phyloP scores from a whole-genome alignment of 2,329 filamentous ascomycete genomes.

The Fusarium liriodendri region DNA sequence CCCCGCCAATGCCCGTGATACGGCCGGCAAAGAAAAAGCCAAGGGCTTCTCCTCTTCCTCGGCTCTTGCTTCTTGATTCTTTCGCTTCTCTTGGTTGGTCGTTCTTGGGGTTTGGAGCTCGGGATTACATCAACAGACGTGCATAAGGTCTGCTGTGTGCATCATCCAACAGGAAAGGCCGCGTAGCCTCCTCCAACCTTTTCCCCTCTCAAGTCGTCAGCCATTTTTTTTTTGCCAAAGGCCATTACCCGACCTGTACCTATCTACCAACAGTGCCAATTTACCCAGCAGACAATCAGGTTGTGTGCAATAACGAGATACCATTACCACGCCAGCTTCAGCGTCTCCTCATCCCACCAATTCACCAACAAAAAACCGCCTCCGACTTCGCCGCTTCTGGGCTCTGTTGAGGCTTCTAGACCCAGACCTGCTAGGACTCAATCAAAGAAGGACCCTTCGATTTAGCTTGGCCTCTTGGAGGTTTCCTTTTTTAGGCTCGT shows the following conservation, averaged over 20 bases:
- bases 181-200: slow-evolving; percentile 16
- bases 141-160: slow-evolving; percentile 8
- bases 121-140: slow-evolving; percentile 9
- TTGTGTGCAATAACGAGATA: neutral
- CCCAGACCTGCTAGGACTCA: slow-evolving; percentile 1
- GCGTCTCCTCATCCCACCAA: neutral
- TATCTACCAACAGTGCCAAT: neutral
- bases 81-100: slow-evolving; percentile 2
- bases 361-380: neutral
- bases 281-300: neutral
- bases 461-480: neutral
- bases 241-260: neutral
- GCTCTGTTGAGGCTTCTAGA: neutral
- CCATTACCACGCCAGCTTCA: neutral
- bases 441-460: slow-evolving; percentile 5
- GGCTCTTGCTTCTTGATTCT: neutral
- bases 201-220: neutral
- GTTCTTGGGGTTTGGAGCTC: neutral
- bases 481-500: slow-evolving; percentile 26
- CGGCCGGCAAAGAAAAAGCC: neutral
- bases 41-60: slow-evolving; percentile 2
- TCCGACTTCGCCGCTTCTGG: neutral
- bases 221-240: neutral
- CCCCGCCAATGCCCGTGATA: slow-evolving; percentile 9
- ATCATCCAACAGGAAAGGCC: slow-evolving; percentile 29